A percentile compares a stretch with the other conserved stretches of the same genome.
These are phyloP conservation scores for Fusarium sp. DNA, from an alignment of 2,329 filamentous ascomycete genomes.

Conservation along the genomic window DNA sequence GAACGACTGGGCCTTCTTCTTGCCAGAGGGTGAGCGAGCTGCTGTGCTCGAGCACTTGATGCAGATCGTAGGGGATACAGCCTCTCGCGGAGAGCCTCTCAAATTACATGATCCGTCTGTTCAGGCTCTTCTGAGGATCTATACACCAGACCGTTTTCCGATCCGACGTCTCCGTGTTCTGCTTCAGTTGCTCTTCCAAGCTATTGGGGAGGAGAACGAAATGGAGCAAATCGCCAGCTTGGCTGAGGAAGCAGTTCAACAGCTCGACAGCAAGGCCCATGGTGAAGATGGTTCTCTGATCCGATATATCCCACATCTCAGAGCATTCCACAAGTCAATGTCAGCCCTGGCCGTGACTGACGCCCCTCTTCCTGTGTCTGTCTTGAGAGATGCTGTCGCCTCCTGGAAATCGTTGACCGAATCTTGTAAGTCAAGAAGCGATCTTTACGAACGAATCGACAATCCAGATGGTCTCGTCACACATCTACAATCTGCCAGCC, in stretches of 20 bases:
- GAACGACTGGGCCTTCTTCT: constrained; percentile 69
- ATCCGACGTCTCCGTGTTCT: constrained; percentile 68
- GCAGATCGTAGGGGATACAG: constrained; percentile 61
- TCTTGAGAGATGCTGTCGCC: constrained; percentile 56
- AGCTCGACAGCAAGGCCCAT: constrained; percentile 55
- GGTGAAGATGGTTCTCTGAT: constrained; percentile 63
- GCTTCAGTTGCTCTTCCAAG: constrained; percentile 63
- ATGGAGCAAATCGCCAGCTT: constrained; percentile 59
- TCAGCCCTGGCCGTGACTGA: constrained; percentile 60
- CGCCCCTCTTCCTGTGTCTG: constrained; percentile 47
- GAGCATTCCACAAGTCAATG: constrained; percentile 62
- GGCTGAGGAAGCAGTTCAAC: constrained; percentile 56
- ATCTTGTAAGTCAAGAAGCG: constrained; percentile 56
- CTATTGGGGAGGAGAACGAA: constrained; percentile 61
- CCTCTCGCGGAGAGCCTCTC: constrained; percentile 54
- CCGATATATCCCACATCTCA: constrained; percentile 65
- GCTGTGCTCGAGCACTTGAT: constrained; percentile 74
- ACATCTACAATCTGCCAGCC: constrained; percentile 65
- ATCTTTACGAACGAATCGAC: constrained; percentile 64
- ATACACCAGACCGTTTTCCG: constrained; percentile 65
- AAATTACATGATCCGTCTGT: constrained; percentile 63
- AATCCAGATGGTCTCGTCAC: constrained; percentile 64
- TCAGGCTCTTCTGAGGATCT: constrained; percentile 64
- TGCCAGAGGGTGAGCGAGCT: constrained; percentile 67
- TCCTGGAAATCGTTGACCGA: constrained; percentile 63